A percentile compares a stretch with the other conserved stretches of the same genome.
phyloP scores from a whole-genome alignment of 2,329 filamentous ascomycete genomes.

The Verticillium zaregamsianum region DNA sequence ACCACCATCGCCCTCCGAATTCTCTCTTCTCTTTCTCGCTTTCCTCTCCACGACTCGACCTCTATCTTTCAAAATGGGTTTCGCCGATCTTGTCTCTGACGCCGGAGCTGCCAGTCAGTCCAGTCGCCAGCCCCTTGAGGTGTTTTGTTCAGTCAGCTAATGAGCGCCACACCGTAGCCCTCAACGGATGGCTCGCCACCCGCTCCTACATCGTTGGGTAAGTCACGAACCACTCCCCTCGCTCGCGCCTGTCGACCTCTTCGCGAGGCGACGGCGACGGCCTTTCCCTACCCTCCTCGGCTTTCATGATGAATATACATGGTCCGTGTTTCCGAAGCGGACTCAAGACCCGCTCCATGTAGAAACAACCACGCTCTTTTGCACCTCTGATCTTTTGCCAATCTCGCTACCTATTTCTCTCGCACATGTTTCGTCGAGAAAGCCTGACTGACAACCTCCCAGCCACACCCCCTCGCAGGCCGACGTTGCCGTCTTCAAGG shows the following conservation, averaged over 20 bases:
- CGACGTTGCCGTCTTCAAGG: slow-evolving; percentile 95
- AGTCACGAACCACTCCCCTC: slow-evolving; percentile 31
- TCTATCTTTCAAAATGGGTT: slow-evolving; percentile 53
- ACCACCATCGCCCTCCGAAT: slow-evolving; percentile 14
- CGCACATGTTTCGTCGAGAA: not conserved
- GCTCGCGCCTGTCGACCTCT: slow-evolving; percentile 6
- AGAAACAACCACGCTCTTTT: slow-evolving; percentile 62
- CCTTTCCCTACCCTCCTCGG: not conserved
- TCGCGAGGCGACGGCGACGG: not conserved
- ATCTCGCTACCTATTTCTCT: slow-evolving; percentile 1
- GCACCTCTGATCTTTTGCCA: slow-evolving; percentile 62
- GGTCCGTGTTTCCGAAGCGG: slow-evolving; percentile 94
- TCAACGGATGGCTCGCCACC: slow-evolving; percentile 70
- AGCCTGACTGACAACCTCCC: slow-evolving; percentile 6
- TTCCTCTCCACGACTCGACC: slow-evolving; percentile 13
- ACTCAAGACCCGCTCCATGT: slow-evolving; percentile 87
- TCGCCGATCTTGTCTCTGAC: slow-evolving; percentile 64
- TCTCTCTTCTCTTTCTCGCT: slow-evolving; percentile 2
- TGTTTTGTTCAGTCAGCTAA: not conserved
- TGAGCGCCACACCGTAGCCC: slow-evolving; percentile 38
- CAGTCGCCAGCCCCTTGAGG: not conserved
- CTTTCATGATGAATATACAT: slow-evolving; percentile 77
- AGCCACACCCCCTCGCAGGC: slow-evolving; percentile 76
- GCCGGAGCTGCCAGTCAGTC: slow-evolving; percentile 50
- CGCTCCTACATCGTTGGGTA: slow-evolving; percentile 83